These are phyloP conservation scores for Suhomyces canberraensis DNA, from an alignment of 805 yeast species.

Conservation along the genomic window DNA sequence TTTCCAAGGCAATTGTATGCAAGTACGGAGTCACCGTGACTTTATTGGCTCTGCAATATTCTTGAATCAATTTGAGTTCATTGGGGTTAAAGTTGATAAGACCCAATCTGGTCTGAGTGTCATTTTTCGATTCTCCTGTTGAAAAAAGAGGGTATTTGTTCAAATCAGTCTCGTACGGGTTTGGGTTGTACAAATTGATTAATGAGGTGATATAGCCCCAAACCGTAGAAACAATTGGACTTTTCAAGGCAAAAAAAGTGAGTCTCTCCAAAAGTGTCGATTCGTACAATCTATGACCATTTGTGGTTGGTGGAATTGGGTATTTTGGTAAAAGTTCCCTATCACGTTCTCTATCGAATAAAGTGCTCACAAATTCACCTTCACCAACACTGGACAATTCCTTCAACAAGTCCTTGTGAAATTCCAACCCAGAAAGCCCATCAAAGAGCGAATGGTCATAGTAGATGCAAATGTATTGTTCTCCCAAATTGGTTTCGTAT, in stretches of 20 bases:
- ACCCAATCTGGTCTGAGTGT: conserved; percentile 3
- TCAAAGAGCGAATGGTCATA: conserved; percentile 11
- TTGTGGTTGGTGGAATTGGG: conserved; percentile 1
- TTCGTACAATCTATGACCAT: no score
- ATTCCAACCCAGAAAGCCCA: conserved; percentile 10
- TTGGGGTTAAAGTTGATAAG: conserved; percentile 2
- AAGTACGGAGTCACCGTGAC: conserved; percentile 12
- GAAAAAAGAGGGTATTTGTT: conserved; percentile 1
- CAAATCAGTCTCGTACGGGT: neutral
- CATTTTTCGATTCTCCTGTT: neutral
- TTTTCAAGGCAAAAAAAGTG: no score
- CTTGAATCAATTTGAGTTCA: conserved; percentile 1
- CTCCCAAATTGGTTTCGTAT: neutral
- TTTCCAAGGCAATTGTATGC: conserved; percentile 7
- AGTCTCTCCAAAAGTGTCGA: no score
- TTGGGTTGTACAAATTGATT: neutral
- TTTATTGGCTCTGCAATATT: conserved; percentile 6
- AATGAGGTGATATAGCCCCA: neutral
- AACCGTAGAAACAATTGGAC: neutral
- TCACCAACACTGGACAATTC: conserved; percentile 7
- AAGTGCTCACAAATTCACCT: neutral
- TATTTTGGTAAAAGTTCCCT: neutral
- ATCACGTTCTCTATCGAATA: conserved; percentile 2
- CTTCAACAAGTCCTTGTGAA: conserved; percentile 9
- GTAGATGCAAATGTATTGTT: conserved; percentile 4